These are phyloP conservation scores for Isatis lusitanica DNA, from an alignment of 441 rosid genomes.

Conservation along the genomic window DNA sequence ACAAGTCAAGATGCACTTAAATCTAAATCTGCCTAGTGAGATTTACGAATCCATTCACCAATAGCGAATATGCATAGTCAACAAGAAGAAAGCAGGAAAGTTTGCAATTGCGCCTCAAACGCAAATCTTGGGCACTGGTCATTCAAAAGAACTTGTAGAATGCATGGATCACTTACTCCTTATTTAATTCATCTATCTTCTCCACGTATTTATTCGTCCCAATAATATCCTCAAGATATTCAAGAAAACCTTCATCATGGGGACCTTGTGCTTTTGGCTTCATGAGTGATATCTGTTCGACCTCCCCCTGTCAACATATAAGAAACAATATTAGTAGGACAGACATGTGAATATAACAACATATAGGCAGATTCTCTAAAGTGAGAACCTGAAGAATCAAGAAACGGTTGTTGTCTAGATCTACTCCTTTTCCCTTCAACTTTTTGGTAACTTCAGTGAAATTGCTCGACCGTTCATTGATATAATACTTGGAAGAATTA, in stretches of 20 bases:
- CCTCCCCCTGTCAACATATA: slow-evolving; percentile 77
- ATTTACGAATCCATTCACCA: neutral
- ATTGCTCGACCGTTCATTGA: slow-evolving; percentile 78
- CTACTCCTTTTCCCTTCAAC: slow-evolving; percentile 90
- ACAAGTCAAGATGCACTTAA: slow-evolving; percentile 9
- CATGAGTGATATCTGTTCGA: slow-evolving; percentile 98
- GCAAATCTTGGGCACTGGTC: slow-evolving; percentile 5
- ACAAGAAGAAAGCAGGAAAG: slow-evolving; percentile 13
- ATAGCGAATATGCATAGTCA: slow-evolving; percentile 12
- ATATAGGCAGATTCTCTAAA: neutral
- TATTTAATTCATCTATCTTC: slow-evolving; percentile 79
- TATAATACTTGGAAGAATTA: slow-evolving; percentile 90
- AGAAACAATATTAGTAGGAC: slow-evolving; percentile 1
- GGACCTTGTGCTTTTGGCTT: slow-evolving; percentile 96
- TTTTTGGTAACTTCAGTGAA: slow-evolving; percentile 93
- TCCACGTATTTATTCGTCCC: slow-evolving; percentile 93
- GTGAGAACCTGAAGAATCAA: slow-evolving; percentile 83
- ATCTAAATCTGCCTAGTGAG: slow-evolving; percentile 15
- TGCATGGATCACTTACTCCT: slow-evolving; percentile 61
- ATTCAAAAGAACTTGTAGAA: slow-evolving; percentile 7
- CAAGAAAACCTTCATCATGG: slow-evolving; percentile 98
- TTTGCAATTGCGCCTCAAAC: neutral
- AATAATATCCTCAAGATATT: slow-evolving; percentile 91
- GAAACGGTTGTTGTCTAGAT: slow-evolving; percentile 95
- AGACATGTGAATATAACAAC: slow-evolving; percentile 13